Evolutionary conservation across 768 basidiomycete species (phyloP).

Genomic region (Russula foetens): DNA sequence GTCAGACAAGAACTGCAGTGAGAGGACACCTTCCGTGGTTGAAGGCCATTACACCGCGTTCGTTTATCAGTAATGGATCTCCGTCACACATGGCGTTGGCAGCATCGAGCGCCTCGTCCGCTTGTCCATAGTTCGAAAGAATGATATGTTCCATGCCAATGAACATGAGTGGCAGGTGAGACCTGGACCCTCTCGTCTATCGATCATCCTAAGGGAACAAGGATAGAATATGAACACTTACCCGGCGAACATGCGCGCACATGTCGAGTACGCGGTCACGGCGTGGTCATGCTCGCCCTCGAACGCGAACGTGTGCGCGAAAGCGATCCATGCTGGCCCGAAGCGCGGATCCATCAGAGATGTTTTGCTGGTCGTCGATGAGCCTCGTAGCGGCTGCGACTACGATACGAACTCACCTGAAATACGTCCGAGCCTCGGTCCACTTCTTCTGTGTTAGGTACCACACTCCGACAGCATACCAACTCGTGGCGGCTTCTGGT

Average conservation of each 20-base stretch:
- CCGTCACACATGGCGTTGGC: conserved; percentile 74
- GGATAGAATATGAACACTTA: conserved; percentile 29
- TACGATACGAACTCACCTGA: conserved; percentile 57
- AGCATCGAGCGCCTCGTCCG: conserved; percentile 83
- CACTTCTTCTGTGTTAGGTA: conserved; percentile 84
- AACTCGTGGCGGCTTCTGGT: conserved; percentile 87
- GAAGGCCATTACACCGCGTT: conserved; percentile 88
- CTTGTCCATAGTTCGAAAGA: conserved; percentile 70
- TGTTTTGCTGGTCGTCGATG: conserved; percentile 60
- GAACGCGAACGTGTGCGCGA: conserved; percentile 93
- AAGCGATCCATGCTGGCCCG: conserved; percentile 95
- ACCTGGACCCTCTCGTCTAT: conserved; percentile 40
- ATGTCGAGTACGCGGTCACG: conserved; percentile 96
- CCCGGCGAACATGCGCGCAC: conserved; percentile 93
- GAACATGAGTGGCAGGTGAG: conserved; percentile 89
- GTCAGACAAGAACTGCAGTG: neutral
- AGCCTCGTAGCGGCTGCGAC: neutral
- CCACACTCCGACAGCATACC: conserved; percentile 99
- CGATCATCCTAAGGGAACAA: neutral
- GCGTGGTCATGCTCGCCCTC: conserved; percentile 99
- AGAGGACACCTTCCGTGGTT: conserved; percentile 68
- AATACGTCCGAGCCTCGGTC: conserved; percentile 88
- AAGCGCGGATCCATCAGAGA: conserved; percentile 95
- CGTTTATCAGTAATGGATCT: conserved; percentile 87
- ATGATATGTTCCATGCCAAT: conserved; percentile 98